Base-by-base conservation (phyloP, 495 filamentous ascomycete species). In the Penicillium canariense region DNA sequence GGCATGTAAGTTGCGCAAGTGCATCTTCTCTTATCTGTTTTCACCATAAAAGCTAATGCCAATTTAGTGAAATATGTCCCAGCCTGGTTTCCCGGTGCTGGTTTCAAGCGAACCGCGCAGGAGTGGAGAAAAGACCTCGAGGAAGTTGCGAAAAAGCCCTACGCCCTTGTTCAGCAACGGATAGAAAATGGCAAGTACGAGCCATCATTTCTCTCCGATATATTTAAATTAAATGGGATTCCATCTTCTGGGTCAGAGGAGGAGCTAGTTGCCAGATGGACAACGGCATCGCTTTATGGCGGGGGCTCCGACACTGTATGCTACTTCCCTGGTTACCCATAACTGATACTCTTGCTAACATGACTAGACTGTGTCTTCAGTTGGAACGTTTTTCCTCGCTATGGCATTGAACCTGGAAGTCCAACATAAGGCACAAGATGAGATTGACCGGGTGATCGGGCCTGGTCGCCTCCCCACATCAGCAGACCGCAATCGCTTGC, bases 251-350 rank as follows among this genome's bases (percentile, higher is more conserved):
- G 54, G 0, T 22, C 56, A 0, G 67, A 77, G 18, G 61, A 69
- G 17, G 67, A 75, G 25, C 22, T 51, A 0, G 51, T 63, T 11
- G 68, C 68, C 14, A 80, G 77, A 50, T 77, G 70, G 71, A 63
- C 74, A 10, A 69, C 81, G 1, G 74, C 72, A 31, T 74, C 76
- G 0, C 62, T 86, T 0, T 78, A 84, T 36, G 70, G 80, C 27
- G 84, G 78, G 12, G 84, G 83, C 4, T 77, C 80, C 17, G 84
- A 85, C 54, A 85, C 74, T 4, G 67, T 70, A 60, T 10, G 27
- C 1, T 35, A 20, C 14, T 30, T 22, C 15, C 23, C 2, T 22
- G 2, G 4, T 6, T 35, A 10, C 14, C 8, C 6, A 32, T 31
- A 2, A 17, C 23, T n/a, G 18, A 25, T 15, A 27, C 1, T 5